Percentiles rank a stretch among this genome's conserved stretches.
phyloP scores from a whole-genome alignment of 345 rosid genomes.

The Cochlearia excelsa region DNA sequence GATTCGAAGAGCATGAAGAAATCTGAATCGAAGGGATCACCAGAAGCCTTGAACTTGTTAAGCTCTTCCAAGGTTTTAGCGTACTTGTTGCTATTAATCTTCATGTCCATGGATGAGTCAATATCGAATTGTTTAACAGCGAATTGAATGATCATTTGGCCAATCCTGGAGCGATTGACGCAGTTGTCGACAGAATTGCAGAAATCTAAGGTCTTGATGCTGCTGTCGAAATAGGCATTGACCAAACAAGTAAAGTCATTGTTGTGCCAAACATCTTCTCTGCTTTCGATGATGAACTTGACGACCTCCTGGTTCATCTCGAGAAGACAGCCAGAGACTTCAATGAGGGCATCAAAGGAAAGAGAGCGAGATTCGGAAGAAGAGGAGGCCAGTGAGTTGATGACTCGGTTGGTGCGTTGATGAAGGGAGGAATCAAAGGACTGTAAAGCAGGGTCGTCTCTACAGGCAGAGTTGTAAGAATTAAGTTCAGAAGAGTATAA shows the following conservation, averaged over 20 bases:
- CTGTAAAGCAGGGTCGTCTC: constrained; percentile 60
- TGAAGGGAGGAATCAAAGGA: constrained; percentile 61
- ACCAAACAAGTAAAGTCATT: constrained; percentile 56
- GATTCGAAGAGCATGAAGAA: constrained; percentile 55
- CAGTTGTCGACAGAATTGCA: constrained; percentile 63
- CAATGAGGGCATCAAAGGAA: constrained; percentile 72
- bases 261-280: constrained; percentile 71
- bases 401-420: constrained; percentile 59
- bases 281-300: constrained; percentile 58
- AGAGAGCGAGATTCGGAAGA: constrained; percentile 51
- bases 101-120: constrained; percentile 36
- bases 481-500: constrained; percentile 49
- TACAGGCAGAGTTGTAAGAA: constrained; percentile 71
- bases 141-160: constrained; percentile 57
- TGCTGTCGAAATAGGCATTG: constrained; percentile 68
- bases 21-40: constrained; percentile 69
- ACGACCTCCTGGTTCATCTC: constrained; percentile 83
- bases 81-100: constrained; percentile 34
- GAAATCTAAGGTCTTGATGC: constrained; percentile 67
- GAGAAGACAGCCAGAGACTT: constrained; percentile 64
- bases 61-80: constrained; percentile 63
- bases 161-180: constrained; percentile 55
- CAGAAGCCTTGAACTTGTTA: constrained; percentile 58
- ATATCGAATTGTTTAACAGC: constrained; percentile 60
- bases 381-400: constrained; percentile 47